Percentiles rank a stretch among this genome's conserved stretches.
phyloP scores from a whole-genome alignment of 768 basidiomycete species.

The Kwoniella sp. region DNA sequence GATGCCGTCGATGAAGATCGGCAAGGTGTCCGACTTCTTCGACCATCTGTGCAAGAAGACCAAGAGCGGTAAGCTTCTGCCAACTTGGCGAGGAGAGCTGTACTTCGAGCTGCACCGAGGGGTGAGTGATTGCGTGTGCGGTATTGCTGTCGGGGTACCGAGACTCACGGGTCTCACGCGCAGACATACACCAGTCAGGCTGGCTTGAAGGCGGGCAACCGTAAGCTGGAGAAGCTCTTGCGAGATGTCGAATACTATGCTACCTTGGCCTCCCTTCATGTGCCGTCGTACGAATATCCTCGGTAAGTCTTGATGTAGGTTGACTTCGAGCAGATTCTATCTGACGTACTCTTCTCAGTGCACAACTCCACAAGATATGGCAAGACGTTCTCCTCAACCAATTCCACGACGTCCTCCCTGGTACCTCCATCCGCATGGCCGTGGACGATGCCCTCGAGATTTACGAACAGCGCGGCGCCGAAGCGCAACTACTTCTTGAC shows the following conservation, averaged over 20 bases:
- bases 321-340: not conserved
- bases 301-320: constrained; percentile 58
- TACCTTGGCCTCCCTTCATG: constrained; percentile 70
- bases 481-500: constrained; percentile 14
- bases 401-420: constrained; percentile 66
- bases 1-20: constrained; percentile 70
- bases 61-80: constrained; percentile 68
- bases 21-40: constrained; percentile 77
- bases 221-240: constrained; percentile 85
- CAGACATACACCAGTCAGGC: constrained; percentile 89
- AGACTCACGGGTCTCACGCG: not conserved
- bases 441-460: constrained; percentile 80
- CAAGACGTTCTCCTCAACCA: constrained; percentile 70
- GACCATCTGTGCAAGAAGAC: constrained; percentile 67
- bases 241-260: constrained; percentile 80
- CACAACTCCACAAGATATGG: constrained; percentile 76
- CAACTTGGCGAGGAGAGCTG: constrained; percentile 86
- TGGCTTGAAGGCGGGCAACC: constrained; percentile 92
- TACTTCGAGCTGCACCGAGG: constrained; percentile 73
- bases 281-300: constrained; percentile 70
- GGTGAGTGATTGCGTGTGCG: not conserved
- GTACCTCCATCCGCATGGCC: constrained; percentile 71
- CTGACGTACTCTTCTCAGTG: not conserved
- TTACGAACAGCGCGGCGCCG: constrained; percentile 10
- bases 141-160: not conserved